phyloP scores from a whole-genome alignment of 768 basidiomycete genomes.

The Podaxis pistillaris region DNA sequence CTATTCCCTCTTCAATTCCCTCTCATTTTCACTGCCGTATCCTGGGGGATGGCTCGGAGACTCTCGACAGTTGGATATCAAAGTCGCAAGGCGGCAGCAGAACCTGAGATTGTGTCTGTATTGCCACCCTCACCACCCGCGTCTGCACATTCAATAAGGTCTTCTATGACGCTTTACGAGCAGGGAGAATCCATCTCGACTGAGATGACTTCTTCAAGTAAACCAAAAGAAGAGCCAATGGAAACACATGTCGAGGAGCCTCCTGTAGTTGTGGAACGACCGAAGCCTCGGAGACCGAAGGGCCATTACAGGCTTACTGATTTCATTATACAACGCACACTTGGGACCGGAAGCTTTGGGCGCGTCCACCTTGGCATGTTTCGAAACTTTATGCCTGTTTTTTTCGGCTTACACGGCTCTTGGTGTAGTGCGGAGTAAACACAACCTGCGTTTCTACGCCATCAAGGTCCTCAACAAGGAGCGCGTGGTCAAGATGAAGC shows the following conservation, averaged over 20 bases:
- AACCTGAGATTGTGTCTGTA: slow-evolving; percentile 4
- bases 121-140: slow-evolving; percentile 28
- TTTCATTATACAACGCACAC: slow-evolving; percentile 77
- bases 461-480: slow-evolving; percentile 95
- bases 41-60: slow-evolving; percentile 46
- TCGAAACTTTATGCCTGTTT: neutral
- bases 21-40: slow-evolving; percentile 1
- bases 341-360: slow-evolving; percentile 97
- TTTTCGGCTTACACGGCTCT: slow-evolving; percentile 15
- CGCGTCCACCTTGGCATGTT: slow-evolving; percentile 83
- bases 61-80: slow-evolving; percentile 36
- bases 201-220: slow-evolving; percentile 52
- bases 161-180: slow-evolving; percentile 37
- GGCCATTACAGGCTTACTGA: slow-evolving; percentile 72
- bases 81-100: slow-evolving; percentile 14
- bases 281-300: slow-evolving; percentile 41
- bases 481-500: slow-evolving; percentile 88
- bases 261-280: slow-evolving; percentile 16
- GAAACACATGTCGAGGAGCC: slow-evolving; percentile 15
- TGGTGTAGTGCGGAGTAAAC: slow-evolving; percentile 76
- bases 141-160: slow-evolving; percentile 26
- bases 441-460: slow-evolving; percentile 94
- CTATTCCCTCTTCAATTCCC: neutral
- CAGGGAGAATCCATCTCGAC: slow-evolving; percentile 71
- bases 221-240: slow-evolving; percentile 21